Base-by-base conservation (phyloP, 805 yeast species). In the Ogataea degrootiae region DNA sequence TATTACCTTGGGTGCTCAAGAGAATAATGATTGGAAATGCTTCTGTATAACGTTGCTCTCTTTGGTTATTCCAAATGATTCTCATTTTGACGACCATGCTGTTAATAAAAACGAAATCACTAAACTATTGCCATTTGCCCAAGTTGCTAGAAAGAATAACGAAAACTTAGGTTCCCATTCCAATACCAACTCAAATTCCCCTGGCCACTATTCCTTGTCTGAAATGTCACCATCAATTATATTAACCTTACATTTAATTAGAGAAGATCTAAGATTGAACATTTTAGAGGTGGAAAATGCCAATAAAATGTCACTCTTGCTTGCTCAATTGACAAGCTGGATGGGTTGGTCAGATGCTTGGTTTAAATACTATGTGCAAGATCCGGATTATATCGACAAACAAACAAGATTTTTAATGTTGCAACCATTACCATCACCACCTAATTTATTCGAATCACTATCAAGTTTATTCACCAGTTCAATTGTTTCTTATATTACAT, bases 341-440 rank as follows among this genome's bases (percentile, higher is more conserved):
- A 77, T 84, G 79, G 82, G 86, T 6, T 87, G 96, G 96, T 77
- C 83, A 11, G 79, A 72, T 1, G 48, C 56, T 0, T 87, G 96
- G 96, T 60, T 67, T 21, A 56, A 64, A 1, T 82, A 80, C 54
- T 88, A 90, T 60, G 67, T 64, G 54, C 54, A 66, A 3, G 69
- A 70, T 6, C 45, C 43, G 1, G 45, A 42, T 0, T 33, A 39
- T 2, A 55, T 80, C 6, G 83, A 78, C 52, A 54, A 56, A 16
- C 56, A 62, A 1, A 64, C 72, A 2, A 67, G 70, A 37, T 70
- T 80, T 34, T 59, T 75, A 9, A 62, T 60, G 54, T 50, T 56
- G 68, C 75, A 77, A 54, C 70, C 80, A 55, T 53, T 83, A 5
- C 69, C 73, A 4, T 61, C 68, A 1, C 90, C 90, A 1, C 89